Conservation (phyloP, 495 filamentous ascomycete genomes). For the Penicillium bovifimosum region DNA sequence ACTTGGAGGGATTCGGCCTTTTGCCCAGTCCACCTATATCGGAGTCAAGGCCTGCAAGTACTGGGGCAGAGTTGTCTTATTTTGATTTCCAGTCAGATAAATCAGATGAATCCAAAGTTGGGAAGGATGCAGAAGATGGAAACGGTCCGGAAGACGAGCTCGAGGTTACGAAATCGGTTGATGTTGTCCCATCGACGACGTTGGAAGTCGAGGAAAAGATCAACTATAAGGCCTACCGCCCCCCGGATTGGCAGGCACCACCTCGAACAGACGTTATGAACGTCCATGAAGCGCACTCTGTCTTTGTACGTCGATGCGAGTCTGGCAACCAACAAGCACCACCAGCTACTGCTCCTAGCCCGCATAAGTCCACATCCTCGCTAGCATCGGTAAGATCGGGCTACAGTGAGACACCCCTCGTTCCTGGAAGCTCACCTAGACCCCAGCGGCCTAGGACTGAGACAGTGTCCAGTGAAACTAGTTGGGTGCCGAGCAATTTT, state of each 20-base stretch:
- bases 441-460: slow-evolving; percentile 32
- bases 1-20: slow-evolving; percentile 36
- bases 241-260: slow-evolving; percentile 7
- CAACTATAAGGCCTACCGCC: slow-evolving; percentile 14
- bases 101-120: slow-evolving; percentile 6
- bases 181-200: not conserved
- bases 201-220: not conserved
- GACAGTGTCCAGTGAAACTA: slow-evolving; percentile 40
- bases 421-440: slow-evolving; percentile 19
- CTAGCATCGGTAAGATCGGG: slow-evolving; percentile 7
- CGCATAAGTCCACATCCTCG: not conserved
- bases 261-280: slow-evolving; percentile 21
- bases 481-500: slow-evolving; percentile 40
- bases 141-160: not conserved
- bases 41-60: slow-evolving; percentile 29
- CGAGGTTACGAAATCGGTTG: too few species aligned
- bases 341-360: not conserved
- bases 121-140: not conserved
- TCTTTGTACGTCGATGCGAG: slow-evolving; percentile 30
- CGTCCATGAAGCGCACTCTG: slow-evolving; percentile 38
- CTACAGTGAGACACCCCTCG: not conserved
- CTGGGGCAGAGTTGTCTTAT: slow-evolving; percentile 28
- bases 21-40: slow-evolving; percentile 41
- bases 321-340: slow-evolving; percentile 11
- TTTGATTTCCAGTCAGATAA: slow-evolving; percentile 21